Evolutionary conservation across 192 early-diverging fungal genomes (phyloP), one percentile per base, ranked within the genome.

Genomic region (Coemansia sp.): DNA sequence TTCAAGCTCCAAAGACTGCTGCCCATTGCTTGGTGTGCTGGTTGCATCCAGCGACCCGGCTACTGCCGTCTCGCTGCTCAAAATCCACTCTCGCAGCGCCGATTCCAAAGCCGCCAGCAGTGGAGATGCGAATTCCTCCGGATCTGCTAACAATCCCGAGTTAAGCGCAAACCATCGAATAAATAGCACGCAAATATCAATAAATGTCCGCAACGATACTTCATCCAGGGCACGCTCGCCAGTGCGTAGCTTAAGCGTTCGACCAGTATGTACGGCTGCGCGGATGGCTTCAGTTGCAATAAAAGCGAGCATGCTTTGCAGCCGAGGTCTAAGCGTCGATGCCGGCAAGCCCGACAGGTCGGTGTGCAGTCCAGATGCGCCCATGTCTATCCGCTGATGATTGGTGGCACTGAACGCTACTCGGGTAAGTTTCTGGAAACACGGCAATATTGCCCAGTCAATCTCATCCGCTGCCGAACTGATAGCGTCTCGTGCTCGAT

Each of bases 371-470:
- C 38, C 66, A 31, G 66, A 59, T 26, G 47, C 43, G 14, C 46
- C 49, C 38, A 54, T 31, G n/a, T 71, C 69, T 14, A 16, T 11
- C 3, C 53, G 51, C 41, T 57, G 58, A 26, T 26, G 23, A 26
- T 26, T 26, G 0, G 58, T 49, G 17, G 32, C 38, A 9, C 37
- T 18, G 21, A 30, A 38, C 15, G 71, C 65, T 21, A 57, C 49
- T 43, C 62, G 66, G 2, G 52, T 49, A 12, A 76, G 54, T 45
- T 64, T 64, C 45, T 65, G 66, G 66, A 76, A 76, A 51, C 72
- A 69, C 23, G 60, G 62, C 15, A 31, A 10, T 5, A 65, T 52
- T 1, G 72, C 55, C 72, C 72, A 76, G 36, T 62, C 59, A 3
- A 43, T 32, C 28, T 64, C 66, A 20, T 61, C 62, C 8, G 68